These are phyloP conservation scores for Stenocarpella maydis DNA, from an alignment of 2,329 filamentous ascomycete genomes.

Conservation along the genomic window DNA sequence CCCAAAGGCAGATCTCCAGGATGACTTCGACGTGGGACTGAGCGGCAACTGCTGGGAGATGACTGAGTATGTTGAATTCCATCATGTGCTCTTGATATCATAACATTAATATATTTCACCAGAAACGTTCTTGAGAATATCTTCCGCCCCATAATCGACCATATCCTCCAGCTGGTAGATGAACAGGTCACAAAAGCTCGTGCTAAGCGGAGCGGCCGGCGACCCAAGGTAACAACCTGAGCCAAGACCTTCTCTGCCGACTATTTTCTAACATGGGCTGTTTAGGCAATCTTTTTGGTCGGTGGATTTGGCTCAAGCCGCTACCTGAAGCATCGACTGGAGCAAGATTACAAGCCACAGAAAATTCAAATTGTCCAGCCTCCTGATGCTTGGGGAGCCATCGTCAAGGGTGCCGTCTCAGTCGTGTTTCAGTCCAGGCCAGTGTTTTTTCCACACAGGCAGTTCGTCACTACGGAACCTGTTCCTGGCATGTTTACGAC, in stretches of 20 bases:
- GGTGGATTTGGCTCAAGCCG: conserved; percentile 26
- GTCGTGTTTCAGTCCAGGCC: not conserved
- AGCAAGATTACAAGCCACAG: not conserved
- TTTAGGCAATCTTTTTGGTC: conserved; percentile 15
- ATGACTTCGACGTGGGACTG: not conserved
- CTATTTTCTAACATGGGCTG: no score
- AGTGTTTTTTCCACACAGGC: conserved; percentile 14
- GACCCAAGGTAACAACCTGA: not conserved
- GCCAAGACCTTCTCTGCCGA: no score
- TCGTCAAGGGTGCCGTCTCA: conserved; percentile 23
- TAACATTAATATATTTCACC: not conserved
- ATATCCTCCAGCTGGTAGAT: not conserved
- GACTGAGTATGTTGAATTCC: not conserved
- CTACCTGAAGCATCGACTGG: not conserved
- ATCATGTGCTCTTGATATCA: not conserved
- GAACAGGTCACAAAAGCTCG: not conserved
- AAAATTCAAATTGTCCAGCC: conserved; percentile 12
- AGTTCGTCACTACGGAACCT: not conserved
- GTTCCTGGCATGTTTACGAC: not conserved
- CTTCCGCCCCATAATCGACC: not conserved
- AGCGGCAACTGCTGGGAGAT: conserved; percentile 17
- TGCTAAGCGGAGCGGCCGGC: not conserved
- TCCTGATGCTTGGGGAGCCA: conserved; percentile 8
- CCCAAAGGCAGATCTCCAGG: not conserved
- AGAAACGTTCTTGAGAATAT: not conserved